Base-by-base conservation (phyloP, 805 yeast genomes). In the Ogataea saltuana region DNA sequence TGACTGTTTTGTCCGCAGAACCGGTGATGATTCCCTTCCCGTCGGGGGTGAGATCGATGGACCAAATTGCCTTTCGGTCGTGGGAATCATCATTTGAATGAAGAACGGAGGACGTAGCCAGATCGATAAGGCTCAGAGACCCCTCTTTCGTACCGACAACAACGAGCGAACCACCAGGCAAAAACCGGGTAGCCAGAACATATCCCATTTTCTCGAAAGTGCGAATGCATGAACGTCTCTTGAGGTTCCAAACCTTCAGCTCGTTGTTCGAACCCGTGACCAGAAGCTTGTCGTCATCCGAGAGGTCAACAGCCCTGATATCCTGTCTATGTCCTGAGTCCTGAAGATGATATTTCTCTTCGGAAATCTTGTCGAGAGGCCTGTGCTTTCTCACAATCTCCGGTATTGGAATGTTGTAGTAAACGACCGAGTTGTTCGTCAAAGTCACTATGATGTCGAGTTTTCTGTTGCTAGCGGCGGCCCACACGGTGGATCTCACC, bases 261-360 rank as follows among this genome's bases (percentile, higher is more conserved):
- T 80, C 76, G 17, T 97, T 97, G 58, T 89, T 88, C 3, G 97
- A 85, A 0, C 96, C 97, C 1, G 96, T 84, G 3, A 89, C 95
- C 31, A 91, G 68, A 45, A 93, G 68, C 60, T 80, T 80, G 61
- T 83, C 80, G 66, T 91, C 97, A 42, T 81, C 78, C 44, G 95
- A 85, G 26, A 93, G 72, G 53, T 88, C 90, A 59, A 88, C 69
- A 4, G 95, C 75, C 55, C 99, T 76, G 20, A 91, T 75, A 63
- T 93, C 99, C 2, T 88, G 80, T 60, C 97, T 79, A 63, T 90
- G 97, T 16, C 99, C 99, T 41, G 78, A 75, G 31, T 80, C 64
- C 38, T 89, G 96, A 17, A 93, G 71, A 2, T 81, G 64, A 54
- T 77, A 77, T 33, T 72, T 66, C 50, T 75, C 81, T 3, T 61